Percentiles rank a stretch among this genome's conserved stretches.
Conservation (phyloP, 306 rosid species). For the Casuarina cunninghamiana region DNA sequence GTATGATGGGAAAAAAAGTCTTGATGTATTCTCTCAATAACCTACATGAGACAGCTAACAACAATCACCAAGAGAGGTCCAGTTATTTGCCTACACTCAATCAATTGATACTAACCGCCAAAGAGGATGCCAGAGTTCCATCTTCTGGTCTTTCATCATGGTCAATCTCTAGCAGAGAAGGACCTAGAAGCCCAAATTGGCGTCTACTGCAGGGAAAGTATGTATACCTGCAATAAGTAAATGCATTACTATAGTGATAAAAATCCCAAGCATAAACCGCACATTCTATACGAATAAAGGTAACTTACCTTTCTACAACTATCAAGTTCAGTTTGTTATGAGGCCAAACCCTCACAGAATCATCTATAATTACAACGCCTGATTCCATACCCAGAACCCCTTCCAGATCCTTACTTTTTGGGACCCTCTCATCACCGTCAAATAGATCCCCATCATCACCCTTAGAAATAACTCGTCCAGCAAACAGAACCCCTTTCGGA, state of each 20-base stretch:
- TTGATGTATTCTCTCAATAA: conserved; percentile 86
- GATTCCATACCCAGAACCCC: conserved; percentile 99
- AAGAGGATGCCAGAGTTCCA: conserved; percentile 87
- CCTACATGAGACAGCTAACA: conserved; percentile 46
- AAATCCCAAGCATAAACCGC: conserved; percentile 5
- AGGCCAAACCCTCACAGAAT: conserved; percentile 99
- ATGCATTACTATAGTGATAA: not conserved
- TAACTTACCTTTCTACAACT: conserved; percentile 85
- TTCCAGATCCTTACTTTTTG: conserved; percentile 95
- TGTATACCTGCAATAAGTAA: conserved; percentile 63
- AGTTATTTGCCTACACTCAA: conserved; percentile 9
- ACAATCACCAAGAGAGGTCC: conserved; percentile 24
- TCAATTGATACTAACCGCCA: conserved; percentile 51
- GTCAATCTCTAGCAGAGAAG: conserved; percentile 93
- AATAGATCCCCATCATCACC: conserved; percentile 81
- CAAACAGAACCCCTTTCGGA: conserved; percentile 80
- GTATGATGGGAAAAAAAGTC: conserved; percentile 66
- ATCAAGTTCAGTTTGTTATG: conserved; percentile 97
- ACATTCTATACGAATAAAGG: conserved; percentile 16
- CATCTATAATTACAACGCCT: conserved; percentile 88
- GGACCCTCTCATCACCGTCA: conserved; percentile 86
- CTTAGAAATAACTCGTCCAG: conserved; percentile 91
- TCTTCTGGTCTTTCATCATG: conserved; percentile 94
- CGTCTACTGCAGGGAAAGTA: conserved; percentile 98
- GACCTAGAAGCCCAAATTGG: conserved; percentile 94